These are phyloP conservation scores for Pleodorina starrii DNA, from an alignment of 139 green algal species.

Conservation along the genomic window DNA sequence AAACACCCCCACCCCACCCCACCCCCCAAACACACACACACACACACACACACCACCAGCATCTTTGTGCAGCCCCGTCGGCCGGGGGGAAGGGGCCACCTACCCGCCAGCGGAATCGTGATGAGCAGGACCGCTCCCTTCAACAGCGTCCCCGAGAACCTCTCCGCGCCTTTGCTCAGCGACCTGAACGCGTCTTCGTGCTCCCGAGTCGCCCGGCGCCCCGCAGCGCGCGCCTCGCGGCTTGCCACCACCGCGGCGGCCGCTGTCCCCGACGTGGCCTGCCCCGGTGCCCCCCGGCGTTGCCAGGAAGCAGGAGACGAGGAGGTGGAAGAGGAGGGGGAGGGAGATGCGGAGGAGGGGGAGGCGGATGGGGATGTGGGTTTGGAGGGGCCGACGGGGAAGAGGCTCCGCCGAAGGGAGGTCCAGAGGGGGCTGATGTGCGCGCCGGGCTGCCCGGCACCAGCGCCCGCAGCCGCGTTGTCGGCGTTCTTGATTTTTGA, in stretches of 20 bases:
- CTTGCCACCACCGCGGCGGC: background rate
- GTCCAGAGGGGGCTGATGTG: background rate
- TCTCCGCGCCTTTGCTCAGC: constrained; percentile 6
- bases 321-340: background rate
- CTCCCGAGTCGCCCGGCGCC: background rate
- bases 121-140: constrained; percentile 44
- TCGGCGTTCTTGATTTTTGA: background rate
- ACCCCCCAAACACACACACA: no score
- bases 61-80: no score
- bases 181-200: background rate
- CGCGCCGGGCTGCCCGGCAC: background rate
- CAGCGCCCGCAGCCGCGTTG: background rate
- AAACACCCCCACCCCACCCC: no score
- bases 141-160: constrained; percentile 31
- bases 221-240: background rate
- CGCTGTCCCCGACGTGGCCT: background rate
- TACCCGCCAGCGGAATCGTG: constrained; percentile 17
- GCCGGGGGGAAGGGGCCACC: no score
- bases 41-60: no score
- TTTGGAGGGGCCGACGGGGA: constrained; percentile 7
- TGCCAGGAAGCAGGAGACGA: background rate
- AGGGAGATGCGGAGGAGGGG: no score
- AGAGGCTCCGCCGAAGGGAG: background rate
- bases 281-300: no score
- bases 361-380: background rate